Conservation (phyloP, 148 eudicot genomes). For the Euryodendron excelsum region DNA sequence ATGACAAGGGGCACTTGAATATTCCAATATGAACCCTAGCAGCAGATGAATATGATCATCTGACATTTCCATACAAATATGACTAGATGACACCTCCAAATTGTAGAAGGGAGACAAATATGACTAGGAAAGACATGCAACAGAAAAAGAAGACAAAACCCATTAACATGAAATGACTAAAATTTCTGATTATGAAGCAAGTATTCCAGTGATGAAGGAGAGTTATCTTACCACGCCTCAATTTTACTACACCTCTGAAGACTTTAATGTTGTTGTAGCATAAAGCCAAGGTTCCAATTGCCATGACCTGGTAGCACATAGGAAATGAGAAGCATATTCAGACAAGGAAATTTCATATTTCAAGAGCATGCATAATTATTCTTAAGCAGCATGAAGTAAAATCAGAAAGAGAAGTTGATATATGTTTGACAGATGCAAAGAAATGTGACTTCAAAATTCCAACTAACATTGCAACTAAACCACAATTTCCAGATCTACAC, state of each 20-base stretch:
- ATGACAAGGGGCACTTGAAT: background rate
- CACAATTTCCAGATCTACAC: background rate
- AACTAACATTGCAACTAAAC: background rate
- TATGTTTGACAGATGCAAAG: background rate
- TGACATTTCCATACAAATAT: background rate
- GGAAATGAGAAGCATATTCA: slow-evolving; percentile 25
- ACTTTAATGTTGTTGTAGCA: slow-evolving; percentile 93
- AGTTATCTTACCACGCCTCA: slow-evolving; percentile 46
- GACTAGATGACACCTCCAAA: background rate
- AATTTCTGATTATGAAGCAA: background rate
- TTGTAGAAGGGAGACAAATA: too few species aligned
- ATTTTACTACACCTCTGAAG: slow-evolving; percentile 87
- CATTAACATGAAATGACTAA: background rate
- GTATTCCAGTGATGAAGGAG: background rate
- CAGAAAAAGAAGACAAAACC: background rate
- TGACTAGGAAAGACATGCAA: background rate
- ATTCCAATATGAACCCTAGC: background rate
- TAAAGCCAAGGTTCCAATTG: slow-evolving; percentile 84
- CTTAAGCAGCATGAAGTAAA: slow-evolving; percentile 8
- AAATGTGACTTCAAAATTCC: background rate
- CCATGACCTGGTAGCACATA: slow-evolving; percentile 56
- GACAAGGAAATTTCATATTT: slow-evolving; percentile 3
- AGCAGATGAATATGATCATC: background rate
- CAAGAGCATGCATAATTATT: background rate
- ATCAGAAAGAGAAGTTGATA: background rate